phyloP scores from a whole-genome alignment of 768 basidiomycete species.

The Mycena chlorophos region DNA sequence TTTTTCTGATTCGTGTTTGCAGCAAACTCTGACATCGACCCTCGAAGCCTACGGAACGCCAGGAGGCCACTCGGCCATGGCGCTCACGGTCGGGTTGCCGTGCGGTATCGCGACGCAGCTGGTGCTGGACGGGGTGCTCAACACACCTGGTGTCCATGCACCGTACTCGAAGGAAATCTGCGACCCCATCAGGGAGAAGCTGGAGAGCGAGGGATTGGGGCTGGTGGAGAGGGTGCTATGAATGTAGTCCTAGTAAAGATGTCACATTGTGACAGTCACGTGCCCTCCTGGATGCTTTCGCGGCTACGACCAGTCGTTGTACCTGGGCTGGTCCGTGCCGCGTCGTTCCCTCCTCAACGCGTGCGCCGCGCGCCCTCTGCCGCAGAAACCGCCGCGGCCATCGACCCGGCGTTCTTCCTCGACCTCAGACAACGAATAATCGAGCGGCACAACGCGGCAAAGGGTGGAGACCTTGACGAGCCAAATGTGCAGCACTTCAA shows the following conservation, averaged over 20 bases:
- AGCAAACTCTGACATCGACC: conserved; percentile 89
- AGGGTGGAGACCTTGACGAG: conserved; percentile 13
- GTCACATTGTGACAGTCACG: not conserved
- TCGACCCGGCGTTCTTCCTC: conserved; percentile 14
- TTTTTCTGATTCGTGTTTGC: conserved; percentile 4
- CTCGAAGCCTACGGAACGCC: conserved; percentile 86
- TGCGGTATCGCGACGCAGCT: conserved; percentile 93
- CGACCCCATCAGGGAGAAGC: conserved; percentile 62
- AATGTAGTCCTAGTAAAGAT: conserved; percentile 16
- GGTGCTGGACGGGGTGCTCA: conserved; percentile 83
- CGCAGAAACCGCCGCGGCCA: not conserved
- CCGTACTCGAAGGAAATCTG: conserved; percentile 88
- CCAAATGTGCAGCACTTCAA: conserved; percentile 27
- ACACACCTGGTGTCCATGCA: conserved; percentile 74
- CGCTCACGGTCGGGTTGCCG: conserved; percentile 85
- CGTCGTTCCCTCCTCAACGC: conserved; percentile 10
- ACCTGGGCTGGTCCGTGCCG: conserved; percentile 6
- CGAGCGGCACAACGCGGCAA: conserved; percentile 16
- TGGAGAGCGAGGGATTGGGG: conserved; percentile 77
- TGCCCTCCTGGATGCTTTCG: not conserved
- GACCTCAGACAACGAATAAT: conserved; percentile 17
- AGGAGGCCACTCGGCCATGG: conserved; percentile 86
- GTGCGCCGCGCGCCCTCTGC: not conserved
- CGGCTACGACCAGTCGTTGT: not conserved
- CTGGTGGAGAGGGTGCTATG: conserved; percentile 69